A percentile compares a stretch with the other conserved stretches of the same genome.
phyloP scores from a whole-genome alignment of 164 flowering plant species.

The Berberis vulgaris region DNA sequence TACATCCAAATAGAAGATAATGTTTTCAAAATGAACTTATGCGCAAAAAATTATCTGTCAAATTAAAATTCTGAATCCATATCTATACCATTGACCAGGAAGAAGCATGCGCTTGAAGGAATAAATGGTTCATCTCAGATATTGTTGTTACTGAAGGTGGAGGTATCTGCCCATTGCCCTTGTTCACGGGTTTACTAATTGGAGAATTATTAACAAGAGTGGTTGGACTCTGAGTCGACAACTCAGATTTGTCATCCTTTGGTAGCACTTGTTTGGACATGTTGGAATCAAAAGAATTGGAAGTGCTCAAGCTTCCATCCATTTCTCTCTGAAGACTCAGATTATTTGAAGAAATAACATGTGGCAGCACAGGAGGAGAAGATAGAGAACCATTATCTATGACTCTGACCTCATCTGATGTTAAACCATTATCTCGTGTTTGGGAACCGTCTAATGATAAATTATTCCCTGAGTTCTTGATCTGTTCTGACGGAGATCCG shows the following conservation, averaged over 20 bases:
- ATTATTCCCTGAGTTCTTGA: too few relatives aligned
- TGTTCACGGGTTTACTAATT: conserved; percentile 17
- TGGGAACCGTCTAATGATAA: too few relatives aligned
- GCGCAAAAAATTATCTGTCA: neutral
- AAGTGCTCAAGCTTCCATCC: conserved; percentile 10
- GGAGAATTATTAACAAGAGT: conserved; percentile 16
- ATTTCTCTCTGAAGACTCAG: conserved; percentile 6
- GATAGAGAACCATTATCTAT: too few relatives aligned
- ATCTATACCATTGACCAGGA: neutral
- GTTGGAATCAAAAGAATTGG: conserved; percentile 8
- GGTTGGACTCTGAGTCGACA: conserved; percentile 8
- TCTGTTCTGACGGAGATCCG: neutral
- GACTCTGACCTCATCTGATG: too few relatives aligned
- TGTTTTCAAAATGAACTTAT: neutral
- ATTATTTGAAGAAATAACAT: neutral
- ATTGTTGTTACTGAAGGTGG: neutral
- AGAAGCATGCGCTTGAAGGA: neutral
- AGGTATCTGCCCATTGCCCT: conserved; percentile 29
- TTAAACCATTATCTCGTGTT: too few relatives aligned
- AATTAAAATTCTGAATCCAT: neutral
- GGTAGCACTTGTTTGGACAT: conserved; percentile 5
- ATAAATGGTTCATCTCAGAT: neutral
- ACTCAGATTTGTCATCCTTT: conserved; percentile 2
- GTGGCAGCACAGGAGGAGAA: too few relatives aligned
- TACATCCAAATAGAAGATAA: conserved; percentile 10